A percentile compares a stretch with the other conserved stretches of the same genome.
phyloP scores from a whole-genome alignment of 805 yeast genomes.

The Maudiozyma saulgeensis region DNA sequence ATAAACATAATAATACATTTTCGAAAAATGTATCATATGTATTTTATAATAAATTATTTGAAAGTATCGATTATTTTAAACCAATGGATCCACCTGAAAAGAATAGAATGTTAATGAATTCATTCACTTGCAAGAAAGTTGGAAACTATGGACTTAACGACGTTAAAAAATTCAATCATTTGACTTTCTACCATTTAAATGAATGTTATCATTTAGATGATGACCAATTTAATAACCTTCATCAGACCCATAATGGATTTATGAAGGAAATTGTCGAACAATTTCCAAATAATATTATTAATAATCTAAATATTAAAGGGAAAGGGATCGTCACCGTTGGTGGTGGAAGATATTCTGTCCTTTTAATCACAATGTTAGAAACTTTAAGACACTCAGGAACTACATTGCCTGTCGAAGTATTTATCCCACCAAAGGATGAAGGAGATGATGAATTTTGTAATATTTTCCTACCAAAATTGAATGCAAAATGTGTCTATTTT shows the following conservation, averaged over 20 bases:
- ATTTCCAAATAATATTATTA: not conserved
- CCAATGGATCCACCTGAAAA: conserved; percentile 2
- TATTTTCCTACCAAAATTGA: conserved; percentile 48
- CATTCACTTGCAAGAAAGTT: conserved; percentile 9
- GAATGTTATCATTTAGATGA: conserved; percentile 19
- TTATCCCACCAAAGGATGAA: conserved; percentile 57
- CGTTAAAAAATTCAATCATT: conserved; percentile 9
- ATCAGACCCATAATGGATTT: not conserved
- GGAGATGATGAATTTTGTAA: conserved; percentile 63
- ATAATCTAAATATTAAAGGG: conserved; percentile 7
- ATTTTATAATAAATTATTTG: conserved; percentile 1
- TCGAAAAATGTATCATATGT: not conserved
- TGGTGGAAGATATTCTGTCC: conserved; percentile 61
- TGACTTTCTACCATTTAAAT: conserved; percentile 13
- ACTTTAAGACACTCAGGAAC: conserved; percentile 56
- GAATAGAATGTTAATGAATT: not conserved
- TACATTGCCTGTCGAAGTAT: conserved; percentile 68
- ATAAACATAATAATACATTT: not conserved
- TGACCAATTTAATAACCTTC: conserved; percentile 5
- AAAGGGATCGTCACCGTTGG: conserved; percentile 63
- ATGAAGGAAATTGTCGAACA: not conserved
- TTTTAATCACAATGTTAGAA: conserved; percentile 46
- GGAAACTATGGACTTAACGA: conserved; percentile 17
- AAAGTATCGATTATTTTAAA: not conserved
- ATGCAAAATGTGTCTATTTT: conserved; percentile 53